Base-by-base conservation (phyloP, 805 yeast genomes). In the Spathaspora boniae region DNA sequence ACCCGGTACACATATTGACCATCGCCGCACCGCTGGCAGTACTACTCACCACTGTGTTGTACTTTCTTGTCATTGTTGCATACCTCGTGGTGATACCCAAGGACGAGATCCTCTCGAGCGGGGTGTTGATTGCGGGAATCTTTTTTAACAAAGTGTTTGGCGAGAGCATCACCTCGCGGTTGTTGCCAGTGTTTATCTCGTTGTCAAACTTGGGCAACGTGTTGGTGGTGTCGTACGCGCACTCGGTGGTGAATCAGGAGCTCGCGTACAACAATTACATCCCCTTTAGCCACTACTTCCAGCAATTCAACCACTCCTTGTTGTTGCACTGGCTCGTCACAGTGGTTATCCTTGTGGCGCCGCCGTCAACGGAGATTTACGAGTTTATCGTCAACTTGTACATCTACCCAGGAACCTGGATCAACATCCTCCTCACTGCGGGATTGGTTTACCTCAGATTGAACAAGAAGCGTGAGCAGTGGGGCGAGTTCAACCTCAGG, bases 321-420 rank as follows among this genome's bases (percentile, higher is more conserved):
- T 26, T 63, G 2, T 53, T 78, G 24, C 85, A 79, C 48, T 76
- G 82, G 75, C 42, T 65, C 16, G 63, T 79, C 38, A 74, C 82
- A 0, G 74, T 74, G 3, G 29, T 75, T 3, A 72, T 78, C 1
- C 56, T 80, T 18, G 56, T 76, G 4, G 62, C 69, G 0, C 85
- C 85, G 2, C 85, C 85, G 5, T 73, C 80, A 14, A 72, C 80
- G 5, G 79, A 77, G 31, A 78, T 79, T 18, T 80, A 78, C 53
- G 79, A 78, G 48, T 74, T 80, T 43, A 72, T 79, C 9, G 76
- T 80, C 32, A 80, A 80, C 44, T 55, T 78, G 42, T 75, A 77
- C 51, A 71, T 82, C 2, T 79, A 79, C 38, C 85, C 86, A 1
- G 78, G 80, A 0, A 73, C 84, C 2, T 68, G 80, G 70, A 68